A percentile compares a stretch with the other conserved stretches of the same genome.
Evolutionary conservation across 768 basidiomycete genomes (phyloP).

Genomic region (Pisolithus microcarpus): DNA sequence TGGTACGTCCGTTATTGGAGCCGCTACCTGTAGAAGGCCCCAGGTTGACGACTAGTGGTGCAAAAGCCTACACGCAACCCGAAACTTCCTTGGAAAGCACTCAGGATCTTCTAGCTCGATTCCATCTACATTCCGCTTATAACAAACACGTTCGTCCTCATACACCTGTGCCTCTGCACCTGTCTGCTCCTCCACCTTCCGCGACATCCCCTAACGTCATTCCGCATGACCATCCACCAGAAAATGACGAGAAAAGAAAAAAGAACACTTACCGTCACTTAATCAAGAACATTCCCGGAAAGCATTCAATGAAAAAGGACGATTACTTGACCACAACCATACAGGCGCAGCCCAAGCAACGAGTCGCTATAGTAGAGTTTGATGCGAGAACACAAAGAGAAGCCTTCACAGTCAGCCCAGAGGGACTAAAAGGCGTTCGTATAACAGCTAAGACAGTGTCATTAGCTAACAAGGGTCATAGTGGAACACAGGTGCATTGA

Average conservation of each 20-base stretch:
- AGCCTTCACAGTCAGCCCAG: conserved; percentile 65
- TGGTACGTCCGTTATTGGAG: conserved; percentile 21
- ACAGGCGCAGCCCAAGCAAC: conserved; percentile 65
- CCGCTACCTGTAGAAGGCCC: not conserved
- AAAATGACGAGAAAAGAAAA: conserved; percentile 58
- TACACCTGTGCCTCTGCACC: conserved; percentile 19
- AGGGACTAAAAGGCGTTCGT: conserved; percentile 68
- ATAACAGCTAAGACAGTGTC: conserved; percentile 9
- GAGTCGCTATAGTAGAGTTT: conserved; percentile 53
- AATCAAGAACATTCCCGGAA: conserved; percentile 70
- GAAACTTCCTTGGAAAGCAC: conserved; percentile 57
- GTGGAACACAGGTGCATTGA: conserved; percentile 62
- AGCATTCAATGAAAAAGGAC: conserved; percentile 77
- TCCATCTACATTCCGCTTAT: conserved; percentile 66
- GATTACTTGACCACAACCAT: conserved; percentile 62
- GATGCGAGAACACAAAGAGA: conserved; percentile 62
- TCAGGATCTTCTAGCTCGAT: conserved; percentile 69
- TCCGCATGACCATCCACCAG: conserved; percentile 49
- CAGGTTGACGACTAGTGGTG: conserved; percentile 11
- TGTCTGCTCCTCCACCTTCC: conserved; percentile 19
- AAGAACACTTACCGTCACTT: conserved; percentile 73
- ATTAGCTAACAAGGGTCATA: conserved; percentile 23
- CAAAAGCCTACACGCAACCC: conserved; percentile 25
- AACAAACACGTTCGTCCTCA: conserved; percentile 71
- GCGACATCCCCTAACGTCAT: conserved; percentile 26